These are phyloP conservation scores for Alternaria angustiovoidea DNA, from an alignment of 2,329 filamentous ascomycete genomes.

Conservation along the genomic window DNA sequence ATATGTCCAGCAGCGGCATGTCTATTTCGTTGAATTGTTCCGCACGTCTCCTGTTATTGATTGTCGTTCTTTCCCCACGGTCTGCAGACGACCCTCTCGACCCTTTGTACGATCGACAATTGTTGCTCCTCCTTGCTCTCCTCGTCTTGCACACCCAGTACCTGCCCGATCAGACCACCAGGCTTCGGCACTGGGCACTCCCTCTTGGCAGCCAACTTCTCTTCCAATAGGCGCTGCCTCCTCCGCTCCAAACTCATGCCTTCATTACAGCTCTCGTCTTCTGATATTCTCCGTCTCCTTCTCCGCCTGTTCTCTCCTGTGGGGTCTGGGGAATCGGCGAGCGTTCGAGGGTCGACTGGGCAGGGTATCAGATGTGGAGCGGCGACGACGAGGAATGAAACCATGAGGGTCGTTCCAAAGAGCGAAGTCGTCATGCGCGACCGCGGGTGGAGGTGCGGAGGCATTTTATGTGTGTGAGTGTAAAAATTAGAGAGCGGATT, in stretches of 20 bases:
- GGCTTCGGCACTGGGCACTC: slow-evolving; percentile 96
- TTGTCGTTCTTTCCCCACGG: slow-evolving; percentile 18
- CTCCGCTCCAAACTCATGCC: slow-evolving; percentile 32
- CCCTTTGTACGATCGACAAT: slow-evolving; percentile 15
- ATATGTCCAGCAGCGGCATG: not conserved
- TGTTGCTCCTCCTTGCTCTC: slow-evolving; percentile 24
- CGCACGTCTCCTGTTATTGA: slow-evolving; percentile 14
- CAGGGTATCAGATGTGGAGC: slow-evolving; percentile 92
- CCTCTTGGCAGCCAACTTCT: slow-evolving; percentile 56
- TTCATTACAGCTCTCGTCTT: slow-evolving; percentile 32
- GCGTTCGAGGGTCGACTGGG: slow-evolving; percentile 77
- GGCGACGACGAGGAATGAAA: slow-evolving; percentile 90
- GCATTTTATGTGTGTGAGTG: slow-evolving; percentile 62
- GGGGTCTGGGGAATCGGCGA: slow-evolving; percentile 70
- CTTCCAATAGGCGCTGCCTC: slow-evolving; percentile 24
- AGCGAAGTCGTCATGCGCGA: slow-evolving; percentile 93
- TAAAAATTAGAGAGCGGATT: slow-evolving; percentile 25
- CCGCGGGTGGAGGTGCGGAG: slow-evolving; percentile 86
- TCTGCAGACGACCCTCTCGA: slow-evolving; percentile 22
- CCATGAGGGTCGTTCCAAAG: slow-evolving; percentile 89
- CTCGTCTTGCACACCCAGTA: slow-evolving; percentile 69
- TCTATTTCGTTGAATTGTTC: not conserved
- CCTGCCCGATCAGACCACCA: slow-evolving; percentile 75
- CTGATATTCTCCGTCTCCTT: slow-evolving; percentile 53
- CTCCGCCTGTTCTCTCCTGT: slow-evolving; percentile 38